Evolutionary conservation across 129 eudicot species (phyloP).

Genomic region (Ambrosia trifida): DNA sequence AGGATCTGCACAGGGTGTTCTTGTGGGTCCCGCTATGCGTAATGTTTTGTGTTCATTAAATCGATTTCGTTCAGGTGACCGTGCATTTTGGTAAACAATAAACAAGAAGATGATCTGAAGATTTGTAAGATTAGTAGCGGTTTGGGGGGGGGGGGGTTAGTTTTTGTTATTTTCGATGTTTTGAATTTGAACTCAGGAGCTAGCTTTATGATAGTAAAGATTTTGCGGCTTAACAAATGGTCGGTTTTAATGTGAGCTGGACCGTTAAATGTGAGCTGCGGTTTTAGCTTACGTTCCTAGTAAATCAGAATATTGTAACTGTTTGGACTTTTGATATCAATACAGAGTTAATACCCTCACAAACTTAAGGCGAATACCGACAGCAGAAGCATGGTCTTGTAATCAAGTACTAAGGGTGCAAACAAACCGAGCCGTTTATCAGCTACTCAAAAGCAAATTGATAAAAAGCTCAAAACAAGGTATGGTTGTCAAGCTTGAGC

Average conservation of each 20-base stretch:
- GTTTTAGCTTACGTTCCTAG: too few relatives aligned
- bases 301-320: too few relatives aligned
- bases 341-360: too few relatives aligned
- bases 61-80: slow-evolving; percentile 12
- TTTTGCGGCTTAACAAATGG: background rate
- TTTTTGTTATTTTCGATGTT: background rate
- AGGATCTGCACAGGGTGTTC: slow-evolving; percentile 96
- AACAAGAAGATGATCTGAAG: slow-evolving; percentile 9
- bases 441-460: too few relatives aligned
- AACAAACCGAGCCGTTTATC: too few relatives aligned
- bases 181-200: background rate
- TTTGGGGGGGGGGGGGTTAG: slow-evolving; percentile 2
- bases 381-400: too few relatives aligned
- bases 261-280: too few relatives aligned
- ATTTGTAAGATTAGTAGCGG: slow-evolving; percentile 17
- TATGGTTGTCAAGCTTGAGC: too few relatives aligned
- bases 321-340: too few relatives aligned
- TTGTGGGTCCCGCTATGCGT: slow-evolving; percentile 79
- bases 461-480: too few relatives aligned
- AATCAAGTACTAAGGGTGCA: too few relatives aligned
- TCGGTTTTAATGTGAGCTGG: background rate
- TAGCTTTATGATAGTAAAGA: background rate
- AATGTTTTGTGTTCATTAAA: slow-evolving; percentile 15
- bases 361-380: too few relatives aligned
- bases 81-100: slow-evolving; percentile 4